Percentiles rank a stretch among this genome's conserved stretches.
Conservation (phyloP, 805 yeast genomes). For the Kazachstania bromeliacearum region DNA sequence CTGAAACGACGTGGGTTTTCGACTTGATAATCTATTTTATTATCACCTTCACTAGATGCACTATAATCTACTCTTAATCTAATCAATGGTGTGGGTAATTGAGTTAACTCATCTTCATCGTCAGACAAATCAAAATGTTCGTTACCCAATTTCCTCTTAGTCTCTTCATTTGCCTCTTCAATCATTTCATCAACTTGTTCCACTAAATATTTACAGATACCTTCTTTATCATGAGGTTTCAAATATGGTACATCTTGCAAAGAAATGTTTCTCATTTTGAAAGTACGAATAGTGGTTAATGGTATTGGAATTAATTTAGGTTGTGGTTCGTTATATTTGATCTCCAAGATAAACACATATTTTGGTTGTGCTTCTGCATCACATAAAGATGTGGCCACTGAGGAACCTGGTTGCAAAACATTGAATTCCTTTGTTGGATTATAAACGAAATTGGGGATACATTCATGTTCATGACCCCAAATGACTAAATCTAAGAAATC, state of each 20-base stretch:
- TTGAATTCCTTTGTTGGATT: conserved; percentile 53
- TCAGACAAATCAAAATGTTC: conserved; percentile 6
- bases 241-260: conserved; percentile 45
- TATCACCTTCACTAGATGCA: conserved; percentile 33
- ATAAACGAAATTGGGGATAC: conserved; percentile 58
- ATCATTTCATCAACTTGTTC: conserved; percentile 62
- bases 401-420: conserved; percentile 87
- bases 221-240: conserved; percentile 51
- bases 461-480: conserved; percentile 99
- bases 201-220: conserved; percentile 50
- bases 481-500: conserved; percentile 69
- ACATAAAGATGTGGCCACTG: conserved; percentile 82
- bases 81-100: conserved; percentile 71
- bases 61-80: conserved; percentile 80
- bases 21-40: conserved; percentile 59
- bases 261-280: conserved; percentile 58
- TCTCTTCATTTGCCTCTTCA: conserved; percentile 43
- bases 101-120: conserved; percentile 18
- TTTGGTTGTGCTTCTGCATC: conserved; percentile 77
- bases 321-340: conserved; percentile 49
- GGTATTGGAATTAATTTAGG: conserved; percentile 39
- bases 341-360: conserved; percentile 59
- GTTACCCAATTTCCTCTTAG: conserved; percentile 30
- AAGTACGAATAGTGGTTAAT: conserved; percentile 65
- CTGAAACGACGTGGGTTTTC: conserved; percentile 87